Percentiles rank a stretch among this genome's conserved stretches.
phyloP scores from a whole-genome alignment of 768 basidiomycete genomes.

The Xerocomellus amylosporus region DNA sequence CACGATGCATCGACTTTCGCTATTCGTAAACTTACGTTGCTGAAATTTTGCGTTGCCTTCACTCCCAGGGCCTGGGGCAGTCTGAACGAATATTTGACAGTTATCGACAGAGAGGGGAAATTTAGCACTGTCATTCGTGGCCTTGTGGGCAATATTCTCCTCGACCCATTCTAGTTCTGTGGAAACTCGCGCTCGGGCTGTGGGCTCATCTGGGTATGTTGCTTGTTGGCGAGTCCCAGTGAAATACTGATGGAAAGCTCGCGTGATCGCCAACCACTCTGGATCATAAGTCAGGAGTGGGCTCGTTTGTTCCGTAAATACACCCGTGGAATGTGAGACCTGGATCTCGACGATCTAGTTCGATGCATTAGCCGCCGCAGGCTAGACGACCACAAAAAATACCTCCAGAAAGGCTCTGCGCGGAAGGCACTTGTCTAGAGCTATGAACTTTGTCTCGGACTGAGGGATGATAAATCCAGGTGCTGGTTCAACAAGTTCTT shows the following conservation, averaged over 20 bases:
- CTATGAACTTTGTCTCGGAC: slow-evolving; percentile 72
- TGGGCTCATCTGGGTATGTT: slow-evolving; percentile 56
- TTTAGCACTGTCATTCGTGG: not conserved
- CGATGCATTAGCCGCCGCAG: not conserved
- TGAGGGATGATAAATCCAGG: slow-evolving; percentile 26
- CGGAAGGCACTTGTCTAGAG: slow-evolving; percentile 86
- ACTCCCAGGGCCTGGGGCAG: slow-evolving; percentile 53
- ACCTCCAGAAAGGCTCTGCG: slow-evolving; percentile 81
- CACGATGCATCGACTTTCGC: not conserved
- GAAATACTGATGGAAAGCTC: slow-evolving; percentile 80
- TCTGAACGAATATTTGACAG: slow-evolving; percentile 66
- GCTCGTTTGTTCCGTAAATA: slow-evolving; percentile 4
- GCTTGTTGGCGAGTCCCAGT: slow-evolving; percentile 49
- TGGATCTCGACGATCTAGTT: slow-evolving; percentile 71
- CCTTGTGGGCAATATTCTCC: slow-evolving; percentile 43
- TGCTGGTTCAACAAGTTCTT: slow-evolving; percentile 39
- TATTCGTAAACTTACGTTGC: slow-evolving; percentile 34
- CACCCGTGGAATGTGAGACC: slow-evolving; percentile 12
- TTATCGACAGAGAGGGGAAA: slow-evolving; percentile 40
- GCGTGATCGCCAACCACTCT: slow-evolving; percentile 92
- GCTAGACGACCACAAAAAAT: slow-evolving; percentile 3
- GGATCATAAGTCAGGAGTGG: slow-evolving; percentile 70
- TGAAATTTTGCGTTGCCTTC: slow-evolving; percentile 40
- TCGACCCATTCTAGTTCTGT: slow-evolving; percentile 68
- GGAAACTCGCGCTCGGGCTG: slow-evolving; percentile 50